These are phyloP conservation scores for Glomus cerebriforme DNA, from an alignment of 192 early-diverging fungal species.

Conservation along the genomic window DNA sequence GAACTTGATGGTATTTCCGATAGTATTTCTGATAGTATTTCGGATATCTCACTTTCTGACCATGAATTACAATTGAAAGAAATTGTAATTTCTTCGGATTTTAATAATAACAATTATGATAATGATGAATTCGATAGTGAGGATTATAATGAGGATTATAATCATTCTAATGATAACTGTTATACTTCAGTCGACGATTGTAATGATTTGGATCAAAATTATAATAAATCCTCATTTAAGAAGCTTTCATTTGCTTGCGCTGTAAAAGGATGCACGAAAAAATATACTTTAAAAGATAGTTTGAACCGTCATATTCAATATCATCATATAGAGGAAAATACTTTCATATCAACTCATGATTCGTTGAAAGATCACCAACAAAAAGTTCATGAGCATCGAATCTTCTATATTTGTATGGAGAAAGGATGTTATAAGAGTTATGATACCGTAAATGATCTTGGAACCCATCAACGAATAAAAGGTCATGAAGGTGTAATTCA, in stretches of 20 bases:
- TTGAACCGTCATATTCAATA: not conserved
- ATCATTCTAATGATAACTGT: not conserved
- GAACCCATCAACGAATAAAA: too few species aligned
- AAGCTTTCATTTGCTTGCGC: not conserved
- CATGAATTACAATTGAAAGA: not conserved
- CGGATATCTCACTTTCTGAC: not conserved
- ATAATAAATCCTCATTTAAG: not conserved
- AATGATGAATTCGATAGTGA: not conserved
- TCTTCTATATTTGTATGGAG: too few species aligned
- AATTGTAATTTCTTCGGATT: not conserved
- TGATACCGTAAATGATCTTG: too few species aligned
- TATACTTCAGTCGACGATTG: too few species aligned
- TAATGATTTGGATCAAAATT: not conserved
- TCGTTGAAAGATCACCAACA: not conserved
- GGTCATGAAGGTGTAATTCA: too few species aligned
- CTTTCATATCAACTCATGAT: not conserved
- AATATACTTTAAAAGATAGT: not conserved
- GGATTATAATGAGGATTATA: not conserved
- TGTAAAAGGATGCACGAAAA: not conserved
- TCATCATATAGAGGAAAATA: not conserved
- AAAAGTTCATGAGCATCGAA: not conserved
- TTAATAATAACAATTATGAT: not conserved
- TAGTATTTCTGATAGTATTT: not conserved
- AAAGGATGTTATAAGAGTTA: too few species aligned
- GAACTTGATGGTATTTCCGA: not conserved